A percentile compares a stretch with the other conserved stretches of the same genome.
These are phyloP conservation scores for Trypanosoma melophagium DNA, from an alignment of 208 protist genomes.

Conservation along the genomic window DNA sequence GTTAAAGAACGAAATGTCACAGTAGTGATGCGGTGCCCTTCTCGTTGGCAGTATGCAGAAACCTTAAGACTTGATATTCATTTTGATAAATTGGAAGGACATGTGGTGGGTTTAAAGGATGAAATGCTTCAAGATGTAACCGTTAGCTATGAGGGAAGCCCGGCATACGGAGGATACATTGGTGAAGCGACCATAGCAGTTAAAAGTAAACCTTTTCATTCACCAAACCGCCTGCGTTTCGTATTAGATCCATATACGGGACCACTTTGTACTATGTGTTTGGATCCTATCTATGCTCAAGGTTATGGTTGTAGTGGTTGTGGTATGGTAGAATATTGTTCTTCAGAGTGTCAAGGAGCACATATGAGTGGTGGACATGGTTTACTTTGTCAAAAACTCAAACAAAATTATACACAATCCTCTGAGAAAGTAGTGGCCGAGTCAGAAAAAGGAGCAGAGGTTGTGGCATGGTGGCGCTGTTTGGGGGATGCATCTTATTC, in stretches of 20 bases:
- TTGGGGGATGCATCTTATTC: constrained; percentile 62
- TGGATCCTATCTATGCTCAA: constrained; percentile 84
- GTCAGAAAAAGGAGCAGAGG: constrained; percentile 55
- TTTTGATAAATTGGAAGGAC: constrained; percentile 69
- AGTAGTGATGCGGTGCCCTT: constrained; percentile 29
- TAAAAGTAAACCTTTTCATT: constrained; percentile 31
- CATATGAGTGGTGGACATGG: constrained; percentile 71
- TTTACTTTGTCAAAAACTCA: constrained; percentile 67
- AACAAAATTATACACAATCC: constrained; percentile 57
- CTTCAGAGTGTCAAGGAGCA: constrained; percentile 61
- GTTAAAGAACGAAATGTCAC: constrained; percentile 54
- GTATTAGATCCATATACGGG: constrained; percentile 68
- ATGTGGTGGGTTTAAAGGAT: constrained; percentile 49
- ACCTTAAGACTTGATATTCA: constrained; percentile 73
- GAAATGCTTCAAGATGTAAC: constrained; percentile 63
- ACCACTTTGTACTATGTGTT: constrained; percentile 74
- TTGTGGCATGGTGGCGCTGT: constrained; percentile 85
- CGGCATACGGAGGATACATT: constrained; percentile 81
- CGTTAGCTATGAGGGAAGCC: constrained; percentile 72
- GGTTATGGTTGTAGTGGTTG: constrained; percentile 80
- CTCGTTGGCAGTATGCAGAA: constrained; percentile 29
- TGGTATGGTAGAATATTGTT: constrained; percentile 81
- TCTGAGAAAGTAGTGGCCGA: constrained; percentile 64
- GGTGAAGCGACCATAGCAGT: constrained; percentile 49
- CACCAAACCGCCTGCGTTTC: constrained; percentile 66